A percentile compares a stretch with the other conserved stretches of the same genome.
Evolutionary conservation across 2,329 filamentous ascomycete species (phyloP).

Genomic region (Sporothrix euskadiensis): DNA sequence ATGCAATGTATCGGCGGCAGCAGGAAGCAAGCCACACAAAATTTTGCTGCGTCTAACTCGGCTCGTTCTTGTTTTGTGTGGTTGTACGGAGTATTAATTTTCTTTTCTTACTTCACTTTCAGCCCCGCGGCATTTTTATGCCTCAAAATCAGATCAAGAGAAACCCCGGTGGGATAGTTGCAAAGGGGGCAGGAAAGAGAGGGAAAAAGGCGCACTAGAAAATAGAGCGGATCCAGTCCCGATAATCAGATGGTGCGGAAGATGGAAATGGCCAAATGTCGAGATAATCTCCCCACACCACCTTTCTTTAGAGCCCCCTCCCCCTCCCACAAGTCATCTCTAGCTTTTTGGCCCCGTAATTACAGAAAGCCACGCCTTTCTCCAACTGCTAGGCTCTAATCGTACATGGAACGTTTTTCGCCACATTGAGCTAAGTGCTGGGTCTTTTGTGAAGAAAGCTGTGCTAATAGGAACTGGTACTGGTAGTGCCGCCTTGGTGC

Average conservation of each 20-base stretch:
- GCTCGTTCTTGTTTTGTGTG: not conserved
- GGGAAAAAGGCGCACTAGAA: slow-evolving; percentile 21
- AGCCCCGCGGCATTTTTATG: slow-evolving; percentile 4
- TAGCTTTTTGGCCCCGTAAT: not conserved
- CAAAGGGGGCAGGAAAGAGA: not conserved
- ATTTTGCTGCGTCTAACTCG: not conserved
- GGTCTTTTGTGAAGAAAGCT: not conserved
- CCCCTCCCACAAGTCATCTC: not conserved
- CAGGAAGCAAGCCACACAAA: not conserved
- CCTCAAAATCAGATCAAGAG: not conserved
- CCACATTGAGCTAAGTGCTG: not conserved
- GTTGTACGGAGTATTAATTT: no score
- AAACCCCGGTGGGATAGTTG: not conserved
- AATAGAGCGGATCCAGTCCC: not conserved
- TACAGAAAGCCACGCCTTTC: not conserved
- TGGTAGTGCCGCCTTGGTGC: not conserved
- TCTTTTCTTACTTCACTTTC: not conserved
- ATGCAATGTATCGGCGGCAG: not conserved
- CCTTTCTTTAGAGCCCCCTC: not conserved
- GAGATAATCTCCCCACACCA: slow-evolving; percentile 9
- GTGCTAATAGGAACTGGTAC: not conserved
- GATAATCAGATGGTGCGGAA: not conserved
- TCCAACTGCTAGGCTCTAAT: not conserved
- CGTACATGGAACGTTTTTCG: not conserved
- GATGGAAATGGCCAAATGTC: not conserved